Evolutionary conservation across 768 basidiomycete species (phyloP), one percentile per base, ranked within the genome.

Genomic region (Serendipita sp.): DNA sequence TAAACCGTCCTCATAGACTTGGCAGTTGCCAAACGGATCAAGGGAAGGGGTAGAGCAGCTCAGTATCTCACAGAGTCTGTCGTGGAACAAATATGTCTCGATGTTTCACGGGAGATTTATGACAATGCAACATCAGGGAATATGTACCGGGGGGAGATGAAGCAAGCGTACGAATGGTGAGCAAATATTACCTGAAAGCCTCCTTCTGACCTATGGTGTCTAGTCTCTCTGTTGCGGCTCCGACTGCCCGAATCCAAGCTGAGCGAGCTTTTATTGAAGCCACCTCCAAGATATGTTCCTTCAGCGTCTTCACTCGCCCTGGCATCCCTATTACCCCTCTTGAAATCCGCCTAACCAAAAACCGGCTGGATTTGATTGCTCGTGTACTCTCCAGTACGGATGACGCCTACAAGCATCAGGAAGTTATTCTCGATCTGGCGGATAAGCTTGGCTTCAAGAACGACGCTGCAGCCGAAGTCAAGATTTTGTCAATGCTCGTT

Each of bases 221-320:
- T 70, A 97, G 95, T 70, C 78, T 98, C 64, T 78, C 85, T 60
- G 88, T 97, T 11, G 84, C 89, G 0, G 77, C 76, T 3, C 74
- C 78, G 3, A 85, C 91, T 0, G 80, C 83, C 16, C 78, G 77
- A 0, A 78, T 94, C 64, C 68, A 73, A 13, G 78, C 76, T 66
- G 91, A 97, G 72, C 86, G 85, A 65, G 88, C 91, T 64, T 99
- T 97, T 74, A 96, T 99, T 67, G 94, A 98, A 76, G 96, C 96
- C 1, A 99, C 96, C 0, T 95, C 92, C 30, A 86, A 91, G 1
- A 85, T 99, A 10, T 84, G 86, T n/a, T 91, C 95, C 2, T 99
- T 91, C 79, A 89, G 90, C 65, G 80, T 95, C 66, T 78, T 79
- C 72, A 85, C 91, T 28, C 79, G 83, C 3, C 82, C 85, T 7